Percentiles rank a stretch among this genome's conserved stretches.
Conservation (phyloP, 352 stramenopile genomes). For the Phytophthora sp. region DNA sequence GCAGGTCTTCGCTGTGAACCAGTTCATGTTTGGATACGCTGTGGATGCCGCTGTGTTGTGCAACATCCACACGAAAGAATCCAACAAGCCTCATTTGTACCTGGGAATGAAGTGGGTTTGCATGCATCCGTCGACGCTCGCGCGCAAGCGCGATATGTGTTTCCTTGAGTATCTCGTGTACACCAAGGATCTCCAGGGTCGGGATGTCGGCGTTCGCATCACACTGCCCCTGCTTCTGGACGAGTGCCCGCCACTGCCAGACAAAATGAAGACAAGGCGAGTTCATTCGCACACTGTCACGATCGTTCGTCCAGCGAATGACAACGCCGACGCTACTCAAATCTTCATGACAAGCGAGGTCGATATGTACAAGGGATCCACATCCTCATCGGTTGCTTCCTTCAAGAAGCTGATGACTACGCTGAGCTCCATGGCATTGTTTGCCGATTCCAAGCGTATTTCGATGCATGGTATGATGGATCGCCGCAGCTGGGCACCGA, state of each 20-base stretch:
- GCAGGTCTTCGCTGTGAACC: conserved; percentile 71
- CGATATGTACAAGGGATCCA: conserved; percentile 44
- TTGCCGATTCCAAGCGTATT: conserved; percentile 70
- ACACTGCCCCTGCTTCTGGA: conserved; percentile 65
- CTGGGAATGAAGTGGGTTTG: conserved; percentile 87
- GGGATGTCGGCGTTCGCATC: conserved; percentile 75
- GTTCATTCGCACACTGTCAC: conserved; percentile 60
- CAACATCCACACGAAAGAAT: conserved; percentile 74
- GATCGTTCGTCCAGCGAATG: conserved; percentile 48
- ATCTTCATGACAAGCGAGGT: conserved; percentile 69
- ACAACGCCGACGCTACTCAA: conserved; percentile 47
- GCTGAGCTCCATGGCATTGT: conserved; percentile 61
- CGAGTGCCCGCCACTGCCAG: conserved; percentile 58
- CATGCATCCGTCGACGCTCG: conserved; percentile 59
- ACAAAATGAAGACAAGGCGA: conserved; percentile 60
- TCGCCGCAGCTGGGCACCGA: conserved; percentile 61
- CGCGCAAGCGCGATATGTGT: conserved; percentile 70
- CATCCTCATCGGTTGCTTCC: conserved; percentile 23
- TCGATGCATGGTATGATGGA: conserved; percentile 55
- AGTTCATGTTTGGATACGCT: conserved; percentile 68
- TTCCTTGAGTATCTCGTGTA: conserved; percentile 82
- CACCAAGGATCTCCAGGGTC: conserved; percentile 59
- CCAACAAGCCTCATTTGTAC: conserved; percentile 52
- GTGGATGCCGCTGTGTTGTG: conserved; percentile 71
- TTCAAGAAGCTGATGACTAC: conserved; percentile 61